A percentile compares a stretch with the other conserved stretches of the same genome.
These are phyloP conservation scores for Colletotrichum euphorbiae DNA, from an alignment of 2,329 filamentous ascomycete genomes.

Conservation along the genomic window DNA sequence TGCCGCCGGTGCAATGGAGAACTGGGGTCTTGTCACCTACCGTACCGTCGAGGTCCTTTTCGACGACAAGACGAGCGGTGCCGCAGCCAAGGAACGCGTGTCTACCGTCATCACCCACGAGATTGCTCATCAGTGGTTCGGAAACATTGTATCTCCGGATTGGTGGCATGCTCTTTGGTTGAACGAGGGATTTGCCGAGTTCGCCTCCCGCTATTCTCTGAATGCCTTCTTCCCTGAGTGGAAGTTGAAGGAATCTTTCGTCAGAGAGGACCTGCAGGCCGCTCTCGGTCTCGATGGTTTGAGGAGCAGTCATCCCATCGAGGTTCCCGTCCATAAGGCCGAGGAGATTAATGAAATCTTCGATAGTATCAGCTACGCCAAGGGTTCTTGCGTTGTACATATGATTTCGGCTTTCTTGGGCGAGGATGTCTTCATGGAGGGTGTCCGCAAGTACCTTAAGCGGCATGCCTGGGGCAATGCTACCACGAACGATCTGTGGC, in stretches of 20 bases:
- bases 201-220: slow-evolving; percentile 73
- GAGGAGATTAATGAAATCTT: slow-evolving; percentile 99
- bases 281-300: slow-evolving; percentile 90
- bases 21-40: slow-evolving; percentile 97
- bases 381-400: slow-evolving; percentile 93
- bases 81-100: slow-evolving; percentile 89
- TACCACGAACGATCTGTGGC: slow-evolving; percentile 90
- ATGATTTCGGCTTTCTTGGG: slow-evolving; percentile 98
- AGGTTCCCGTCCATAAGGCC: slow-evolving; percentile 93
- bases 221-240: slow-evolving; percentile 97
- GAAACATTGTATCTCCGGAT: slow-evolving; percentile 97
- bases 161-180: slow-evolving; percentile 99
- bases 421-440: slow-evolving; percentile 92
- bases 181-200: slow-evolving; percentile 86
- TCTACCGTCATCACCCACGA: slow-evolving; percentile 98
- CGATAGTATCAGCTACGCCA: slow-evolving; percentile 96
- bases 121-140: slow-evolving; percentile 97
- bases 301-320: slow-evolving; percentile 94
- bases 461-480: slow-evolving; percentile 98
- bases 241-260: slow-evolving; percentile 97
- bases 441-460: slow-evolving; percentile 90
- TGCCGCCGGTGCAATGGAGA: slow-evolving; percentile 90
- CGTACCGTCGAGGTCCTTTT: slow-evolving; percentile 90
- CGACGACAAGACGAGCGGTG: slow-evolving; percentile 91
- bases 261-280: slow-evolving; percentile 90